Evolutionary conservation across 163 green algal genomes (phyloP).

Genomic region (Coccomyxa subellipsoidea): DNA sequence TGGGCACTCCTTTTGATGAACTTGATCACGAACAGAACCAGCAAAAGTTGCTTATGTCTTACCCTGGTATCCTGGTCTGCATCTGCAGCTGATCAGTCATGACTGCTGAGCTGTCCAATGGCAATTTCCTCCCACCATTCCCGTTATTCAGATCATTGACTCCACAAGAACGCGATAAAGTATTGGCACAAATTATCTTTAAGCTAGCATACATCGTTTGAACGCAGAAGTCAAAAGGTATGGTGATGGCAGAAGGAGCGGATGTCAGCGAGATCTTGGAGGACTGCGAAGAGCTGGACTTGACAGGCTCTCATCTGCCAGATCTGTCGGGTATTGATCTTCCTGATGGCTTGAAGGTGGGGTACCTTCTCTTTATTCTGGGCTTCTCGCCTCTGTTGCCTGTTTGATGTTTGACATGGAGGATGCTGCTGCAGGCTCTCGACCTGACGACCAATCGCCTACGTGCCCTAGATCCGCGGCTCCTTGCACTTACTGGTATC

Average conservation of each 20-base stretch:
- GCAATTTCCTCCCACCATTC: too few relatives aligned
- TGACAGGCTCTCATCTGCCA: constrained; percentile 74
- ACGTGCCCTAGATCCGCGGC: constrained; percentile 54
- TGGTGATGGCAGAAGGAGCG: not conserved
- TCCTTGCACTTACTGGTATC: constrained; percentile 64
- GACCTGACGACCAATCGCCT: constrained; percentile 86
- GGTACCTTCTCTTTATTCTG: not conserved
- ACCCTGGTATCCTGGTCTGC: too few relatives aligned
- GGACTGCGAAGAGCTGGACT: constrained; percentile 50
- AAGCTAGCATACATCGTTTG: too few relatives aligned
- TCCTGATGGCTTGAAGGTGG: constrained; percentile 40
- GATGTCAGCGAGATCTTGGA: not conserved
- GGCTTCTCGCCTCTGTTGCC: not conserved
- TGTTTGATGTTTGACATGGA: not conserved
- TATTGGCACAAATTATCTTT: too few relatives aligned
- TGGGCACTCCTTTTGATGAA: too few relatives aligned
- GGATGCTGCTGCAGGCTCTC: constrained; percentile 46
- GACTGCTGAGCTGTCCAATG: too few relatives aligned
- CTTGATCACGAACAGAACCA: too few relatives aligned
- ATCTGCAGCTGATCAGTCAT: too few relatives aligned
- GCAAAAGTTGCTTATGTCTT: too few relatives aligned
- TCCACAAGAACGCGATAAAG: too few relatives aligned
- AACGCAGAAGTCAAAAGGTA: too few relatives aligned
- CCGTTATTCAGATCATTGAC: too few relatives aligned
- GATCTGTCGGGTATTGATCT: constrained; percentile 52